Base-by-base conservation (phyloP, 305 asterid genomes). In the Fraxinus angustifolia region DNA sequence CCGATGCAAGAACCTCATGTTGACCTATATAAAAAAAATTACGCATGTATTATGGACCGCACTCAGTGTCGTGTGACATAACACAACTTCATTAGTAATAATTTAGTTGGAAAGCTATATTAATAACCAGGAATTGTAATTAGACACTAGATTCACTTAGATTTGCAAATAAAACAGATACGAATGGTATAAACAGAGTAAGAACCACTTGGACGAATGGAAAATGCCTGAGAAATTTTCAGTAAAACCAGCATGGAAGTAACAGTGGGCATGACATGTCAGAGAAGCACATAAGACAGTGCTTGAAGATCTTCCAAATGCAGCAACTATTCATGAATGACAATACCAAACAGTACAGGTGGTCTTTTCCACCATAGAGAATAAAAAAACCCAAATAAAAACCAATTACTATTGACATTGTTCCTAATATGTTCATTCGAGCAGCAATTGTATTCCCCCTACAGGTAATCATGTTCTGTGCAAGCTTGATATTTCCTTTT, bases 1-100 rank as follows among this genome's bases (percentile, higher is more conserved):
- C 99, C 53, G 99, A 96, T 73, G 98, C 97, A 81, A 96, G 99
- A 86, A 96, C 92, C 89, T 96, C 99, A 68, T 96, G 99, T 76
- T 96, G 99, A 88, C 93, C 99, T 96, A 82, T 30, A 86, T 50
- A 68, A 88, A 77, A 81, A 79, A 68, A 88, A 78, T 77, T 53
- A 83, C 36, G 81, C 38, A 80, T 73, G 75, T 31, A 76, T 53
- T 84, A 21, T 79, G 60, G 73, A 70, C 8, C 58, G 36, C 45
- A 38, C 81, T 80, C 73, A 83, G 81, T 45, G 67, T 58, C 38
- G 78, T 53, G 80, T 21, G 58, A 30, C 26, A 78, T 33, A n/a
- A 28, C 16, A 56, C 70, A 70, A 72, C 78, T 58, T 67, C 73
- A 45, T 34, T 17, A 48, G 36, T 33, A 62, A 74, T 53, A 40